Conservation (phyloP, 306 rosid species). For the Corylus heterophylla region DNA sequence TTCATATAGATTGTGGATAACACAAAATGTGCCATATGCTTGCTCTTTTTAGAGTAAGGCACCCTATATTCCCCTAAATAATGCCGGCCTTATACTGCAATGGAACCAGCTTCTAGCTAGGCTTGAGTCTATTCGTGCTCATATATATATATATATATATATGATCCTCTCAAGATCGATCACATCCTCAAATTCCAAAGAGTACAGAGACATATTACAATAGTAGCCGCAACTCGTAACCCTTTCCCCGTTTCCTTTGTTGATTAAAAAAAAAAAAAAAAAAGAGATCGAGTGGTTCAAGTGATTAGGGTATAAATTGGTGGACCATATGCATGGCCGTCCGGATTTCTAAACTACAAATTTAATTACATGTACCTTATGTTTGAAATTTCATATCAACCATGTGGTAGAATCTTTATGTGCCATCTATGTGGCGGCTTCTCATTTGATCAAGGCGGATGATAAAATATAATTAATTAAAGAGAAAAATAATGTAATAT, state of each 20-base stretch:
- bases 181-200: constrained; percentile 18
- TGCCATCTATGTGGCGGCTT: not conserved
- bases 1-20: constrained; percentile 64
- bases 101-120: constrained; percentile 53
- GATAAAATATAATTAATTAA: no score
- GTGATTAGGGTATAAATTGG: constrained; percentile 38
- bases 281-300: constrained; percentile 30
- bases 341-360: not conserved
- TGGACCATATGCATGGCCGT: not conserved
- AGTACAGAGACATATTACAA: constrained; percentile 28
- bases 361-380: not conserved
- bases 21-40: constrained; percentile 63
- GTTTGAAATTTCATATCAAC: not conserved
- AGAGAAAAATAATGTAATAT: no score
- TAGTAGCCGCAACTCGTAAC: constrained; percentile 32
- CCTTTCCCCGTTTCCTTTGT: no score
- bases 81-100: constrained; percentile 21
- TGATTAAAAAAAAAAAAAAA: no score
- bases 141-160: constrained; percentile 1
- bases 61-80: constrained; percentile 38
- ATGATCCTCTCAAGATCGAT: constrained; percentile 32
- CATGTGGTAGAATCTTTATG: constrained; percentile 3
- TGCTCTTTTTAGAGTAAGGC: constrained; percentile 33
- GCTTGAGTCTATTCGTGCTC: constrained; percentile 29
- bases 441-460: not conserved